These are phyloP conservation scores for Penicillium hordei DNA, from an alignment of 2,329 filamentous ascomycete genomes.

Conservation along the genomic window DNA sequence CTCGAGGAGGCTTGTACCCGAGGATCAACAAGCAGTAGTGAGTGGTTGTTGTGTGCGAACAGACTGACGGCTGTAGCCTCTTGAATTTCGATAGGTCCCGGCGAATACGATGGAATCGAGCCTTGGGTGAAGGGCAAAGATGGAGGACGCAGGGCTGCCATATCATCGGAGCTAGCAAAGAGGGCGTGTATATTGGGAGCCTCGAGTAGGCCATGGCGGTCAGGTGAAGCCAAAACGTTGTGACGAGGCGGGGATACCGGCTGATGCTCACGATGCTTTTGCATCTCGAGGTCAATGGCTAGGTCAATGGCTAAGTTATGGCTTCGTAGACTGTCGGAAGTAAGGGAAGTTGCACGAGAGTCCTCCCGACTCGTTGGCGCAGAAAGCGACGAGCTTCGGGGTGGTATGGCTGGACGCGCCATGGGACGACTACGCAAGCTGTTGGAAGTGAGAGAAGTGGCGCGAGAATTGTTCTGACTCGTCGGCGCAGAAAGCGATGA, in stretches of 20 bases:
- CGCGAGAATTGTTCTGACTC: constrained; percentile 45
- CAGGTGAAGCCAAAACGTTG: constrained; percentile 18
- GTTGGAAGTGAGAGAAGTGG: constrained; percentile 48
- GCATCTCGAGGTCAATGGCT: constrained; percentile 30
- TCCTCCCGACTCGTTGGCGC: constrained; percentile 47
- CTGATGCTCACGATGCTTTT: constrained; percentile 21
- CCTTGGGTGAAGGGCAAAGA: constrained; percentile 50
- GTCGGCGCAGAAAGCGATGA: constrained; percentile 50
- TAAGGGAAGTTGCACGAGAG: constrained; percentile 47
- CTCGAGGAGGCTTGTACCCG: constrained; percentile 34
- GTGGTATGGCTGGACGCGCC: constrained; percentile 38
- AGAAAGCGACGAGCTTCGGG: constrained; percentile 48
- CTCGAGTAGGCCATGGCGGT: constrained; percentile 22
- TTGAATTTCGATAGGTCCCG: constrained; percentile 56
- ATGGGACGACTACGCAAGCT: constrained; percentile 36
- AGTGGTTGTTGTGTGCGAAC: constrained; percentile 64
- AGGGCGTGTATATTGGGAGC: constrained; percentile 39
- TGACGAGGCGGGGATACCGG: constrained; percentile 25
- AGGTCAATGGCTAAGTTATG: constrained; percentile 34
- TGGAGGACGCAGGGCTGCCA: constrained; percentile 46
- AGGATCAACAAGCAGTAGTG: constrained; percentile 63
- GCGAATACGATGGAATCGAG: constrained; percentile 51
- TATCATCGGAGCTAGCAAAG: constrained; percentile 40
- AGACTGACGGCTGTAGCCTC: constrained; percentile 62
- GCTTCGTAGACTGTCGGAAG: constrained; percentile 43